These are phyloP conservation scores for Cytospora mali DNA, from an alignment of 2,329 filamentous ascomycete genomes.

Conservation along the genomic window DNA sequence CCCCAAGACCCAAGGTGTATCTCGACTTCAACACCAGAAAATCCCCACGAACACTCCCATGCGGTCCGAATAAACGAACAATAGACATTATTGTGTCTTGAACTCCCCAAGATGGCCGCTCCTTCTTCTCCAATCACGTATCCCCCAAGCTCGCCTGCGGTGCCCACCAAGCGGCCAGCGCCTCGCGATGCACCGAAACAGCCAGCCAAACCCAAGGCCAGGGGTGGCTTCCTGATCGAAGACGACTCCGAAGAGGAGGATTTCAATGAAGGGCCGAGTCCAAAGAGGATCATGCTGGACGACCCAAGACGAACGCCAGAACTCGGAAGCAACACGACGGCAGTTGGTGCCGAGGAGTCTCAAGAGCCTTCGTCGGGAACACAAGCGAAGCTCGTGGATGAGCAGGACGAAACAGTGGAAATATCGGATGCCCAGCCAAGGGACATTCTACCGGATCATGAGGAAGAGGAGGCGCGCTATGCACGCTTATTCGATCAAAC, in stretches of 20 bases:
- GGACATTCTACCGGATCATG: background rate
- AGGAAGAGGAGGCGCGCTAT: conserved; percentile 27
- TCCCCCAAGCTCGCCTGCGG: conserved; percentile 34
- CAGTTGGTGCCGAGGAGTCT: background rate
- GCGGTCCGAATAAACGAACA: background rate
- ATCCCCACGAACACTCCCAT: background rate
- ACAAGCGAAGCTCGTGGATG: background rate
- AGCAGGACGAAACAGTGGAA: background rate
- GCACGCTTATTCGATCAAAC: conserved; percentile 31
- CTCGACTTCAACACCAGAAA: background rate
- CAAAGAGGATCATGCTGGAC: conserved; percentile 49
- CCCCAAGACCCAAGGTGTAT: background rate
- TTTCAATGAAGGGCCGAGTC: conserved; percentile 39
- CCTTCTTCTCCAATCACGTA: conserved; percentile 35
- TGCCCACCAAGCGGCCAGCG: conserved; percentile 42
- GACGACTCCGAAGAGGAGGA: conserved; percentile 45
- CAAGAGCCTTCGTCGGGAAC: background rate
- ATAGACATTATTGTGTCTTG: background rate
- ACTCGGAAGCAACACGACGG: conserved; percentile 14
- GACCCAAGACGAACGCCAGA: conserved; percentile 32
- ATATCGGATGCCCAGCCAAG: conserved; percentile 9
- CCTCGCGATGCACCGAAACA: conserved; percentile 37
- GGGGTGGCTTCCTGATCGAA: conserved; percentile 49
- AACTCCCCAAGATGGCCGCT: conserved; percentile 29
- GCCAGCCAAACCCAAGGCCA: conserved; percentile 38